Conservation (phyloP, 2,329 filamentous ascomycete species). For the Pleoardoris graminearum region DNA sequence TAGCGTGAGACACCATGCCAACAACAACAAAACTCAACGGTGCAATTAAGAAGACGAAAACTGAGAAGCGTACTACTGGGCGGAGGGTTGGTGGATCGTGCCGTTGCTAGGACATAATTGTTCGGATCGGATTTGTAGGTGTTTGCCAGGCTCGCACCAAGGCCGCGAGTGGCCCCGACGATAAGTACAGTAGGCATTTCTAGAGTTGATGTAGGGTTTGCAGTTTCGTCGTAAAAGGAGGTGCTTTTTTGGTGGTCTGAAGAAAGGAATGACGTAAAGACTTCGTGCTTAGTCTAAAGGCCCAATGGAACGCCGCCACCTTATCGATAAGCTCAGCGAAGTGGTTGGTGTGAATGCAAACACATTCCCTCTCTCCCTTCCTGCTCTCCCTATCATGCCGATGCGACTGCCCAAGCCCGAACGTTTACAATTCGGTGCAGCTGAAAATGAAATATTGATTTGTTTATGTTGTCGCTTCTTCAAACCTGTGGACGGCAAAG, state of each 20-base stretch:
- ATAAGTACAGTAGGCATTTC: slow-evolving; percentile 58
- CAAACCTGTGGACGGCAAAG: too few relatives aligned
- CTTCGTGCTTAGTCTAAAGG: not conserved
- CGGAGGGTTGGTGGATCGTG: slow-evolving; percentile 54
- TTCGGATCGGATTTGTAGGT: slow-evolving; percentile 55
- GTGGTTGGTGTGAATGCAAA: too few relatives aligned
- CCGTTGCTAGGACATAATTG: slow-evolving; percentile 63
- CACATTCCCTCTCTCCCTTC: too few relatives aligned
- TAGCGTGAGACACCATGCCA: not conserved
- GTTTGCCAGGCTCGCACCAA: slow-evolving; percentile 65
- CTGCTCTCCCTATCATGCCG: too few relatives aligned
- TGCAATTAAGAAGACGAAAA: not conserved
- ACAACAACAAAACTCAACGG: not conserved
- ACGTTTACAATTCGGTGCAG: too few relatives aligned
- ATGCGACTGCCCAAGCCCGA: too few relatives aligned
- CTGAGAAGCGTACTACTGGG: slow-evolving; percentile 29
- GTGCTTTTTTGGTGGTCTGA: not conserved
- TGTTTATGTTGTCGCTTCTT: too few relatives aligned
- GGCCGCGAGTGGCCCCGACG: slow-evolving; percentile 69
- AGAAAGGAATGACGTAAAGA: not conserved
- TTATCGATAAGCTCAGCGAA: slow-evolving; percentile 5
- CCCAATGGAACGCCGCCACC: not conserved
- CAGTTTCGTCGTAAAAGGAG: not conserved
- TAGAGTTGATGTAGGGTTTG: not conserved
- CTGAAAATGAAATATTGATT: too few relatives aligned